Evolutionary conservation across 2,329 filamentous ascomycete species (phyloP).

Genomic region (Fusarium sp.): DNA sequence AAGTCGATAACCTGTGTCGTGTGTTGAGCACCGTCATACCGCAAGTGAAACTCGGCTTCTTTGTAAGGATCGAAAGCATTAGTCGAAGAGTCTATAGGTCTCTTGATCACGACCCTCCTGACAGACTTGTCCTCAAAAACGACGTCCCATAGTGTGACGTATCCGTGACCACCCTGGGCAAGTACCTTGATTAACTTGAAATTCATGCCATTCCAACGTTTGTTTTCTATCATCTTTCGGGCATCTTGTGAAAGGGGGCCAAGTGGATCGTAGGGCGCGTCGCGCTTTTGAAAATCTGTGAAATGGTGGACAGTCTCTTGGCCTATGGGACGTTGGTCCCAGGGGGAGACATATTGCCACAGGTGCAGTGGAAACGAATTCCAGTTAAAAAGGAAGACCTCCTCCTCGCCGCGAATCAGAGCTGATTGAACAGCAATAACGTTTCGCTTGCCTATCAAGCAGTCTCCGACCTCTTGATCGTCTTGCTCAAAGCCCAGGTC

Average conservation of each 20-base stretch:
- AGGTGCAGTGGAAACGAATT: background rate
- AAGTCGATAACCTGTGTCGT: slow-evolving; percentile 44
- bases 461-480: background rate
- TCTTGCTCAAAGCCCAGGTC: background rate
- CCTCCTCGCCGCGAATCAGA: slow-evolving; percentile 31
- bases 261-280: background rate
- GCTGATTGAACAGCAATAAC: slow-evolving; percentile 21
- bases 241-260: background rate
- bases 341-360: background rate
- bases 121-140: slow-evolving; percentile 34
- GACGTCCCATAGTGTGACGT: slow-evolving; percentile 39
- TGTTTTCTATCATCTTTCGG: background rate
- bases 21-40: slow-evolving; percentile 43
- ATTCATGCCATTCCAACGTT: slow-evolving; percentile 31
- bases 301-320: background rate
- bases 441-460: slow-evolving; percentile 7
- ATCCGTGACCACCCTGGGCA: slow-evolving; percentile 43
- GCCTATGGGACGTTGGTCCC: background rate
- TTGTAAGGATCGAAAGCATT: slow-evolving; percentile 3
- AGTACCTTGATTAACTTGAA: slow-evolving; percentile 43
- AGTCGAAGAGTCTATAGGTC: background rate
- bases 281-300: too few species aligned
- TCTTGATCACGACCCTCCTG: slow-evolving; percentile 45
- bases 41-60: slow-evolving; percentile 41
- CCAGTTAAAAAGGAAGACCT: background rate